Evolutionary conservation across 2,329 filamentous ascomycete species (phyloP).

Genomic region (Colletotrichum incanum): DNA sequence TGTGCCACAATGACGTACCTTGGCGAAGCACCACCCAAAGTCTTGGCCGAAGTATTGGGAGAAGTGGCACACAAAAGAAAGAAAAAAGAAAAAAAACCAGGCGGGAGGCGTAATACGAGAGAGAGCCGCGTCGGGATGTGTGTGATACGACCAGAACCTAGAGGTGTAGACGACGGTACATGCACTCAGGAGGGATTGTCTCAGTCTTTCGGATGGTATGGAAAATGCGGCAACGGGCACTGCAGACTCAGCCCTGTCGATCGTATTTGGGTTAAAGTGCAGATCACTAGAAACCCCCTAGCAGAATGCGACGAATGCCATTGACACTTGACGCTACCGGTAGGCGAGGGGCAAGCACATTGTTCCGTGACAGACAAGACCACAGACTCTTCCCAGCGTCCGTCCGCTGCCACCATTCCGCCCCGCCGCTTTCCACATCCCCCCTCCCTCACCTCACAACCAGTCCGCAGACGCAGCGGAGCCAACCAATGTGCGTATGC

Average conservation of each 20-base stretch:
- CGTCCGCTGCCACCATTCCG: not conserved
- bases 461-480: not conserved
- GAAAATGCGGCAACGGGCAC: not conserved
- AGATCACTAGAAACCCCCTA: not conserved
- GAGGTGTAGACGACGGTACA: too few species aligned
- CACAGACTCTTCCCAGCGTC: not conserved
- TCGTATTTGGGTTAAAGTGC: not conserved
- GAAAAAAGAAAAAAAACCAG: not conserved
- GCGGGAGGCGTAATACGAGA: not conserved
- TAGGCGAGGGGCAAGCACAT: not conserved
- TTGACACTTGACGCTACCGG: not conserved
- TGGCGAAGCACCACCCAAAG: constrained; percentile 28
- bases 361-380: not conserved
- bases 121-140: too few species aligned
- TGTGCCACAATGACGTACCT: constrained; percentile 39
- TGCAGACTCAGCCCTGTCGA: constrained; percentile 10
- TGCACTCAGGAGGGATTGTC: not conserved
- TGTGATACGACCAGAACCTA: not conserved
- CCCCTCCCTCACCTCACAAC: not conserved
- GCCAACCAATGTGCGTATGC: not conserved
- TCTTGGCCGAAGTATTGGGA: constrained; percentile 27
- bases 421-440: not conserved
- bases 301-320: not conserved
- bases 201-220: not conserved
- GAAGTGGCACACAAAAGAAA: not conserved